Percentiles rank a stretch among this genome's conserved stretches.
Conservation (phyloP, 208 protist species). For the Crithidia fasciculata region DNA sequence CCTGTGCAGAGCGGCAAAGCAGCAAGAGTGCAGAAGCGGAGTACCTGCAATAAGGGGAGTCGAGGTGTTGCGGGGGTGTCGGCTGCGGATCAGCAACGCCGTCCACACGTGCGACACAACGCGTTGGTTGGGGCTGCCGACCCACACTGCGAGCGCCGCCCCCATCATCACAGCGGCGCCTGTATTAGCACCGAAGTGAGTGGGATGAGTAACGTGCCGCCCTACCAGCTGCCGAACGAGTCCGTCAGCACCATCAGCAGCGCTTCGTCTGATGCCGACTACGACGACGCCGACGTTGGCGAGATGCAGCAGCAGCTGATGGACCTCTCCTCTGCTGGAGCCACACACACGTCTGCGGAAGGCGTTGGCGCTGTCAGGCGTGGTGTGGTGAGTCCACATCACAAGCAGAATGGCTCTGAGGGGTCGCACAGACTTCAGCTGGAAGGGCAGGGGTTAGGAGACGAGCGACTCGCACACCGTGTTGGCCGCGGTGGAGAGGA, state of each 20-base stretch:
- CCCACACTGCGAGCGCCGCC: background rate
- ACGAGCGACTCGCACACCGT: background rate
- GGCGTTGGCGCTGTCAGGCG: background rate
- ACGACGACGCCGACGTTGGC: constrained; percentile 32
- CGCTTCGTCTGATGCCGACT: constrained; percentile 34
- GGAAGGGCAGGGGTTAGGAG: background rate
- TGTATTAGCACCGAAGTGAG: constrained; percentile 33
- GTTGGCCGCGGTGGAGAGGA: background rate
- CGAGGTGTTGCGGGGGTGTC: no score
- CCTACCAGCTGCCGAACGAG: constrained; percentile 30
- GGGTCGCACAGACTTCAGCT: no score
- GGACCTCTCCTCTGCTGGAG: constrained; percentile 8
- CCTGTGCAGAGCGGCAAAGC: no score
- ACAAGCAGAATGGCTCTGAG: no score
- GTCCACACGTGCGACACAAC: background rate
- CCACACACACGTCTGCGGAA: background rate
- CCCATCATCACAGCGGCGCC: constrained; percentile 11
- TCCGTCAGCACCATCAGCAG: constrained; percentile 58
- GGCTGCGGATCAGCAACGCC: no score
- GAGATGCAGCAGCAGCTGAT: constrained; percentile 33
- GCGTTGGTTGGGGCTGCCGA: background rate
- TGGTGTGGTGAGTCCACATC: no score
- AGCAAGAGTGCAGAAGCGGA: no score
- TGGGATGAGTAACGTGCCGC: constrained; percentile 36
- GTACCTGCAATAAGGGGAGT: no score